A percentile compares a stretch with the other conserved stretches of the same genome.
These are phyloP conservation scores for Phytopythium chamaehyphon DNA, from an alignment of 352 stramenopile species.

Conservation along the genomic window DNA sequence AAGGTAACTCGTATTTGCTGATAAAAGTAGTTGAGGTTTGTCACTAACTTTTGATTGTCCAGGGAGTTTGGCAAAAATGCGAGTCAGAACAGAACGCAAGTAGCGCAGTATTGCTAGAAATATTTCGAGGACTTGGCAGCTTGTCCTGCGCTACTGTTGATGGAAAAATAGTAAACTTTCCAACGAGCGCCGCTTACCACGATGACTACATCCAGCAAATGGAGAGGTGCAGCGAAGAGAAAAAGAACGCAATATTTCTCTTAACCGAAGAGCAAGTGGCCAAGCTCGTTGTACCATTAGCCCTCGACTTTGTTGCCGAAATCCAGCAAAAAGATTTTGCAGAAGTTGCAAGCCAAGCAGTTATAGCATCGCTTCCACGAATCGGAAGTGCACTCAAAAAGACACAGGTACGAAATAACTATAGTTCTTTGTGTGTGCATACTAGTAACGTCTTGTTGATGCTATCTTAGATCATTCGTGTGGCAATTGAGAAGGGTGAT, in stretches of 20 bases:
- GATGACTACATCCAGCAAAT: slow-evolving; percentile 59
- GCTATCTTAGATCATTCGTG: slow-evolving; percentile 56
- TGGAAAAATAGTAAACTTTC: slow-evolving; percentile 61
- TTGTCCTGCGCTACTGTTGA: slow-evolving; percentile 63
- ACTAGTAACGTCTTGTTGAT: not conserved
- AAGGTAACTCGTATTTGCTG: slow-evolving; percentile 31
- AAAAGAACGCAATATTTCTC: slow-evolving; percentile 58
- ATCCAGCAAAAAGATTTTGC: slow-evolving; percentile 79
- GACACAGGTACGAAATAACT: slow-evolving; percentile 37
- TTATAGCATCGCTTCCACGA: slow-evolving; percentile 58
- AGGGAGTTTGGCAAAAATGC: slow-evolving; percentile 66
- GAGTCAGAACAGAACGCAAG: slow-evolving; percentile 48
- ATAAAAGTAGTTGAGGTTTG: slow-evolving; percentile 1
- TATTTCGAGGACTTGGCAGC: slow-evolving; percentile 55
- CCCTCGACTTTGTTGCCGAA: slow-evolving; percentile 67
- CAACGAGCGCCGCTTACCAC: slow-evolving; percentile 40
- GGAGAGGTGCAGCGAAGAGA: slow-evolving; percentile 41
- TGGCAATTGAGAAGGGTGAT: slow-evolving; percentile 81
- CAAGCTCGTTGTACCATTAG: slow-evolving; percentile 68
- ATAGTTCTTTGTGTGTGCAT: not conserved
- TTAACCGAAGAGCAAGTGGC: slow-evolving; percentile 70
- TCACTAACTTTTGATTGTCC: not conserved
- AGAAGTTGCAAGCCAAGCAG: slow-evolving; percentile 48
- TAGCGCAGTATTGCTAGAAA: slow-evolving; percentile 41
- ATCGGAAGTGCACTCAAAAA: slow-evolving; percentile 65